These are phyloP conservation scores for Ceratobasidium sp. DNA, from an alignment of 1,284 basidiomycete genomes.

Conservation along the genomic window DNA sequence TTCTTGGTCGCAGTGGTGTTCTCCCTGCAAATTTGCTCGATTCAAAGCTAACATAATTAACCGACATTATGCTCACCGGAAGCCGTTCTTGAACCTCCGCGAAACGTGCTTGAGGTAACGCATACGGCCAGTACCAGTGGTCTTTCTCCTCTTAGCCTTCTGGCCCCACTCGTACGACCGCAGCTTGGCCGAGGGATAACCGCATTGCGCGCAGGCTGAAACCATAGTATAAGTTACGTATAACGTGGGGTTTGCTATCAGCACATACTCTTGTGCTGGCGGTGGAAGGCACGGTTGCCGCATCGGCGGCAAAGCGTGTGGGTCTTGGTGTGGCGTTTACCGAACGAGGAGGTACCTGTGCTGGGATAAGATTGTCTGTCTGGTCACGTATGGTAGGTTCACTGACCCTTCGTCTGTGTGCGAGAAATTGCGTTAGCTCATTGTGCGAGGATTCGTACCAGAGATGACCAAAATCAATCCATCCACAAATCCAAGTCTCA, in stretches of 20 bases:
- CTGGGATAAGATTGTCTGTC: constrained; percentile 44
- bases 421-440: constrained; percentile 51
- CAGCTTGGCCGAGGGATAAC: constrained; percentile 94
- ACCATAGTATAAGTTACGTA: background rate
- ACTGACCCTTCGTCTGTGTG: constrained; percentile 72
- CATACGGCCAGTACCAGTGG: constrained; percentile 97
- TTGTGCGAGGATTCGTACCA: constrained; percentile 44
- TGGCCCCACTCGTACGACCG: constrained; percentile 97
- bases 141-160: constrained; percentile 99
- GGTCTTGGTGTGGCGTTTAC: constrained; percentile 98
- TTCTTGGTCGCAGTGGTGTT: constrained; percentile 66
- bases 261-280: constrained; percentile 91
- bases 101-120: constrained; percentile 90
- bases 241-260: background rate
- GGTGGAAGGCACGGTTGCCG: constrained; percentile 92
- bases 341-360: constrained; percentile 88
- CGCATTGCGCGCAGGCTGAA: constrained; percentile 91
- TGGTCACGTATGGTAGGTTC: constrained; percentile 25
- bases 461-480: constrained; percentile 16
- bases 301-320: constrained; percentile 97
- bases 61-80: constrained; percentile 62
- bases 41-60: constrained; percentile 27
- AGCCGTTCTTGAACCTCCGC: constrained; percentile 97
- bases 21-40: constrained; percentile 61
- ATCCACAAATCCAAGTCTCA: constrained; percentile 37